Conservation (phyloP, 768 basidiomycete species). For the Xerocomus spinulosus region DNA sequence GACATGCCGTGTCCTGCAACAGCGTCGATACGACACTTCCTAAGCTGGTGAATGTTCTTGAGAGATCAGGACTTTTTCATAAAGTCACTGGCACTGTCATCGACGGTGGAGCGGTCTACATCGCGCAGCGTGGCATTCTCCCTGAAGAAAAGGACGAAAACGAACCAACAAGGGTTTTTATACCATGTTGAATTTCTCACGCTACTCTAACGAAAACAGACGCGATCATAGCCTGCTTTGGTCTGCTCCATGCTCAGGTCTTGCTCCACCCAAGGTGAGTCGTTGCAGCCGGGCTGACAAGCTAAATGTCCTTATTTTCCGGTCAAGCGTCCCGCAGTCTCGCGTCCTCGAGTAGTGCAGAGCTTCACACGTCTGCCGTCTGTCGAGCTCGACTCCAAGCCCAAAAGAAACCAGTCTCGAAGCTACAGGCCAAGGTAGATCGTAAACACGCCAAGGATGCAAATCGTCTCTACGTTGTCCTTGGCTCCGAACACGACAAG, state of each 20-base stretch:
- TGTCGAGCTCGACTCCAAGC: slow-evolving; percentile 34
- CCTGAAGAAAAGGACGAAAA: slow-evolving; percentile 32
- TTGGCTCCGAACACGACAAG: slow-evolving; percentile 65
- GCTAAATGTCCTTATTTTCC: background rate
- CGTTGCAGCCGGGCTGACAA: background rate
- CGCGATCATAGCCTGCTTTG: slow-evolving; percentile 2
- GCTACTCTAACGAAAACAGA: slow-evolving; percentile 6
- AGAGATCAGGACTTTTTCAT: slow-evolving; percentile 50
- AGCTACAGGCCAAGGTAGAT: slow-evolving; percentile 43
- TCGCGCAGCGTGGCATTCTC: slow-evolving; percentile 67
- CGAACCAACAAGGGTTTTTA: slow-evolving; percentile 14
- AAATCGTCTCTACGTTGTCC: slow-evolving; percentile 59
- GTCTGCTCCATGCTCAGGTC: slow-evolving; percentile 25
- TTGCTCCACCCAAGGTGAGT: slow-evolving; percentile 20
- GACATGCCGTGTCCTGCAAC: slow-evolving; percentile 57
- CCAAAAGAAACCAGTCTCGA: slow-evolving; percentile 40
- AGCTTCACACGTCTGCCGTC: slow-evolving; percentile 49
- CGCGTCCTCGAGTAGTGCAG: slow-evolving; percentile 38
- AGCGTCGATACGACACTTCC: slow-evolving; percentile 59
- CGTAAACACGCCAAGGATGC: slow-evolving; percentile 33
- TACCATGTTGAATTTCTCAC: slow-evolving; percentile 37
- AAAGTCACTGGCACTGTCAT: slow-evolving; percentile 62
- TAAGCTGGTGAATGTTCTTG: slow-evolving; percentile 52
- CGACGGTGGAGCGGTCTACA: slow-evolving; percentile 48
- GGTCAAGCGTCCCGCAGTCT: slow-evolving; percentile 34